A percentile compares a stretch with the other conserved stretches of the same genome.
These are phyloP conservation scores for Lipomyces orientalis DNA, from an alignment of 805 yeast species.

Conservation along the genomic window DNA sequence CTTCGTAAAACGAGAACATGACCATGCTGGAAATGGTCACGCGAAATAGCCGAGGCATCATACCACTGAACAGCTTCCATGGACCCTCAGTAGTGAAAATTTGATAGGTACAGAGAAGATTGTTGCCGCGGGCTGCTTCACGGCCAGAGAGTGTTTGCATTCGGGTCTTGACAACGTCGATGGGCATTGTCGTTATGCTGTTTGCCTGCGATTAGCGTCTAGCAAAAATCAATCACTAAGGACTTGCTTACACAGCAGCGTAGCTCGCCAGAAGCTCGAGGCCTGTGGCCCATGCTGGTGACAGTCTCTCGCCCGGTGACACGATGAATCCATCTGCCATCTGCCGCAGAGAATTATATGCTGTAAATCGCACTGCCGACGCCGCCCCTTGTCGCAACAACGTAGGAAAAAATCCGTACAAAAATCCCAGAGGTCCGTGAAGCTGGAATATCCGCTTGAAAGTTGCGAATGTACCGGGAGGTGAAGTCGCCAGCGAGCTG, in stretches of 20 bases:
- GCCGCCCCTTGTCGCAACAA: constrained; percentile 76
- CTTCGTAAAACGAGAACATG: constrained; percentile 28
- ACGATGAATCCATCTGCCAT: constrained; percentile 41
- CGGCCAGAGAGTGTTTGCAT: constrained; percentile 69
- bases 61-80: constrained; percentile 23
- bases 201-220: constrained; percentile 55
- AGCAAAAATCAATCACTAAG: neutral
- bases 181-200: constrained; percentile 79
- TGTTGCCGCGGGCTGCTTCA: constrained; percentile 45
- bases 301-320: constrained; percentile 73
- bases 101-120: constrained; percentile 46
- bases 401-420: constrained; percentile 85
- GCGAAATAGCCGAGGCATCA: constrained; percentile 28
- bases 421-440: constrained; percentile 77
- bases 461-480: constrained; percentile 40
- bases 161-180: constrained; percentile 96
- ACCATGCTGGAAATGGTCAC: constrained; percentile 26
- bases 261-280: constrained; percentile 42
- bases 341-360: constrained; percentile 80
- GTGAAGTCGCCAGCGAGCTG: constrained; percentile 15
- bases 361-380: constrained; percentile 81
- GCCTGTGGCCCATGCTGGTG: constrained; percentile 41
- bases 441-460: constrained; percentile 42
- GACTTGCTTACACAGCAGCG: constrained; percentile 28
- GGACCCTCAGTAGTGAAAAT: constrained; percentile 51